Base-by-base conservation (phyloP, 2,329 filamentous ascomycete genomes). In the Bipolaris zeicola region DNA sequence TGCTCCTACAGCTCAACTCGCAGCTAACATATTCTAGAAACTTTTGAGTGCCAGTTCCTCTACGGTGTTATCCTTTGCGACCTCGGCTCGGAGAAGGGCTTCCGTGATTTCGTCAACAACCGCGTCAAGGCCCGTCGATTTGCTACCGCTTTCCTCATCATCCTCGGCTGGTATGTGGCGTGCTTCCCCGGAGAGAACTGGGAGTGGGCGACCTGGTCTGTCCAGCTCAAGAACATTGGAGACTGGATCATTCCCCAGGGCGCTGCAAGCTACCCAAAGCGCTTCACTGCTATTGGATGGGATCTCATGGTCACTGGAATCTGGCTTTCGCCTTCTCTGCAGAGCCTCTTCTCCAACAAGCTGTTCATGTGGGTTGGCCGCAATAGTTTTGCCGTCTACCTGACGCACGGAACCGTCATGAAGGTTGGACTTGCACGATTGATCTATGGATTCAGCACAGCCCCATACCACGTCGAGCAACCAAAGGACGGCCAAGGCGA, bases 371-470 rank as follows among this genome's bases (percentile, higher is more conserved):
- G 81, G 81, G 73, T 84, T 3, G 82, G 82, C n/a, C 78, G 79
- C 57, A 81, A 83, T 67, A 82, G 80, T 50, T 84, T 84, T 57
- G 82, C 82, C 22, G 82, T 85, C 4, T 85, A 85, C 63, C 78
- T 85, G 11, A 76, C 80, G 8, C 82, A 85, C 66, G 82, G 82
- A 44, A 83, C 82, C 0, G 76, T 85, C 14, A 68, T 85, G 43
- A 80, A 82, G 18, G 81, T 80, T 1, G 77, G 83, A 1, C 77
- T 82, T 20, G 78, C 78, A 37, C 82, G 82, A 75, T 78, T 84
- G 68, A 76, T 83, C 6, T 84, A 83, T 60, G 81, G 81, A 33
- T 80, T 81, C 57, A 78, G 74, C 45, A 78, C 78, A 24, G 71
- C 80, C 57, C 78, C 79, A 2, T 81, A 77, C 72, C 59, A 63